Conservation (phyloP, 1,284 basidiomycete species). For the Cutaneotrichosporon curvatum region DNA sequence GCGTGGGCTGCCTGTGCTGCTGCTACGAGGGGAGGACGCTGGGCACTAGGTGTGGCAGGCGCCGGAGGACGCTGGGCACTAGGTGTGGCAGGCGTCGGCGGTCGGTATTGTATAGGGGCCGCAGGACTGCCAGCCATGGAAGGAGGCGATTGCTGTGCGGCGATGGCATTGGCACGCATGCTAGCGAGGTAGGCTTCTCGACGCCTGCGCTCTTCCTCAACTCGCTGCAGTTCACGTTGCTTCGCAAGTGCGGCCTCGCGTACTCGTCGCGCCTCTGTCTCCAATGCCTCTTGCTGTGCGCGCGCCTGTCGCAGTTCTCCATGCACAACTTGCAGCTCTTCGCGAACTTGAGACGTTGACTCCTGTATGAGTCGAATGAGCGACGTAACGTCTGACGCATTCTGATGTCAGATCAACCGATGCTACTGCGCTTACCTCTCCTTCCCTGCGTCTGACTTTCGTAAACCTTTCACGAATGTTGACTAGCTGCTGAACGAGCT, state of each 20-base stretch:
- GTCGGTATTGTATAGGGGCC: no score
- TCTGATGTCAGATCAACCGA: slow-evolving; percentile 15
- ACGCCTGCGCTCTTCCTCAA: slow-evolving; percentile 6
- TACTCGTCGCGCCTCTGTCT: slow-evolving; percentile 11
- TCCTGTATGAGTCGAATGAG: slow-evolving; percentile 27
- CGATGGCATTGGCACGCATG: neutral
- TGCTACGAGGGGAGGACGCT: no score
- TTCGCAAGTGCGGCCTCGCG: slow-evolving; percentile 8
- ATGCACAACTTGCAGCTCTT: slow-evolving; percentile 26
- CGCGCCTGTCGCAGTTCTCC: slow-evolving; percentile 13
- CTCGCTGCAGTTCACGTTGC: slow-evolving; percentile 5
- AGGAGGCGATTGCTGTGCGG: neutral
- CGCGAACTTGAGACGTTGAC: slow-evolving; percentile 22
- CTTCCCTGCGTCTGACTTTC: slow-evolving; percentile 25
- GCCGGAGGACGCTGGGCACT: no score
- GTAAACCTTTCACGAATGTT: slow-evolving; percentile 26
- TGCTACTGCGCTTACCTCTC: slow-evolving; percentile 16
- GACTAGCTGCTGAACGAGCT: slow-evolving; percentile 19
- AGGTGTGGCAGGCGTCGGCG: no score
- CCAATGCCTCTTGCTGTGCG: slow-evolving; percentile 16
- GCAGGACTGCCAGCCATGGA: no score
- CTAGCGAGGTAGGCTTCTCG: slow-evolving; percentile 3
- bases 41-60: no score
- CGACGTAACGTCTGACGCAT: slow-evolving; percentile 27
- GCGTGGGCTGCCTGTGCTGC: no score